Evolutionary conservation across 2,329 filamentous ascomycete genomes (phyloP).

Genomic region (Aspergillus sp.): DNA sequence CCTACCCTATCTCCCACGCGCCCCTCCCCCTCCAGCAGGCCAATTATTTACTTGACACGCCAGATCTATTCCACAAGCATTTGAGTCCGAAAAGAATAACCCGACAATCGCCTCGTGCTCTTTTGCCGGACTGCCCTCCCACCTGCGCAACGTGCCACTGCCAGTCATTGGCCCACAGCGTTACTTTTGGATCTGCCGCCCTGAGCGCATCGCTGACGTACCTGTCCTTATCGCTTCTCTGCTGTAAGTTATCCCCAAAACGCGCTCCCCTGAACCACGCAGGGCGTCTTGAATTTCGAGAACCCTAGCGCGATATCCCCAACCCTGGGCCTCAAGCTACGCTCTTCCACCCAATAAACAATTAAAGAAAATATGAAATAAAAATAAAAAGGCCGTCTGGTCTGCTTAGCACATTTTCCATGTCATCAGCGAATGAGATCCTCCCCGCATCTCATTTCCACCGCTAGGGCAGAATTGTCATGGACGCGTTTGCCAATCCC

Average conservation of each 20-base stretch:
- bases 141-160: conserved; percentile 32
- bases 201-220: conserved; percentile 28
- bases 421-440: conserved; percentile 21
- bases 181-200: conserved; percentile 22
- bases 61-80: conserved; percentile 18
- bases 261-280: neutral
- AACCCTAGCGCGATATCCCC: conserved; percentile 10
- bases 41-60: conserved; percentile 15
- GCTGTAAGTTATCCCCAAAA: conserved; percentile 18
- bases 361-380: conserved; percentile 4
- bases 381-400: conserved; percentile 6
- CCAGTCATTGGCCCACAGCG: conserved; percentile 29
- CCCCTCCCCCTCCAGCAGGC: conserved; percentile 6
- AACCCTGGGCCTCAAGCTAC: conserved; percentile 13
- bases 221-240: conserved; percentile 17
- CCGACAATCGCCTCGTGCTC: conserved; percentile 15
- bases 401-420: conserved; percentile 19
- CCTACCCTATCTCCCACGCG: conserved; percentile 17
- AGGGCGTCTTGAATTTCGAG: conserved; percentile 7
- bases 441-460: conserved; percentile 25
- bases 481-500: conserved; percentile 31
- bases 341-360: conserved; percentile 6
- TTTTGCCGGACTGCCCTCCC: conserved; percentile 15
- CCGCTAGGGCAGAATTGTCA: conserved; percentile 29
- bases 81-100: conserved; percentile 16